phyloP scores from a whole-genome alignment of 352 stramenopile species.

The Elongisporangium anandrum region DNA sequence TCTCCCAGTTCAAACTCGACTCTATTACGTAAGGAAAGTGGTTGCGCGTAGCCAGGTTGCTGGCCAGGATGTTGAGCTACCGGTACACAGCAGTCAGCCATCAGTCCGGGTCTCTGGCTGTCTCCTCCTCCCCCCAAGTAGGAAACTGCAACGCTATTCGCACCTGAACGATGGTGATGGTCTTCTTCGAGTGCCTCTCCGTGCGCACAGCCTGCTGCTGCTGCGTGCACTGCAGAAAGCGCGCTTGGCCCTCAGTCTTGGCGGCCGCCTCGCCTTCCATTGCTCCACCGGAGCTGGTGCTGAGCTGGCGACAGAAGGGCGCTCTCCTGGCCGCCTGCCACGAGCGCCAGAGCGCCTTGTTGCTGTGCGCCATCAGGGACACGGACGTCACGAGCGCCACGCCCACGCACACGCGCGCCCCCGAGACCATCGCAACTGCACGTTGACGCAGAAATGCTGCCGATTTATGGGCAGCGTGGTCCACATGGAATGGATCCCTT shows the following conservation, averaged over 20 bases:
- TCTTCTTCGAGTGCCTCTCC: conserved; percentile 41
- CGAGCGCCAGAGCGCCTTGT: conserved; percentile 44
- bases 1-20: conserved; percentile 78
- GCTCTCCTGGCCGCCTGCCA: conserved; percentile 17
- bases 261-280: background rate
- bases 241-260: conserved; percentile 3
- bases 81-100: too few relatives aligned
- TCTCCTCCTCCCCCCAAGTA: background rate
- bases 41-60: conserved; percentile 79
- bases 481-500: background rate
- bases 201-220: conserved; percentile 33
- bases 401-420: conserved; percentile 63
- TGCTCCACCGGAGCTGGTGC: background rate
- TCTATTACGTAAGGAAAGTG: conserved; percentile 87
- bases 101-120: conserved; percentile 3
- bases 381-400: conserved; percentile 68
- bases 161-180: conserved; percentile 77
- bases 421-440: conserved; percentile 15
- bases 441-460: background rate
- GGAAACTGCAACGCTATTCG: background rate
- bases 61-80: conserved; percentile 82
- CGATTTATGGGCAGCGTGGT: background rate
- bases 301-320: conserved; percentile 16
- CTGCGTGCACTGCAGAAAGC: conserved; percentile 41
- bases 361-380: conserved; percentile 38